Evolutionary conservation across 495 filamentous ascomycete species (phyloP), one percentile per base, ranked within the genome.

Genomic region (Melanomma pulvis-pyrius): DNA sequence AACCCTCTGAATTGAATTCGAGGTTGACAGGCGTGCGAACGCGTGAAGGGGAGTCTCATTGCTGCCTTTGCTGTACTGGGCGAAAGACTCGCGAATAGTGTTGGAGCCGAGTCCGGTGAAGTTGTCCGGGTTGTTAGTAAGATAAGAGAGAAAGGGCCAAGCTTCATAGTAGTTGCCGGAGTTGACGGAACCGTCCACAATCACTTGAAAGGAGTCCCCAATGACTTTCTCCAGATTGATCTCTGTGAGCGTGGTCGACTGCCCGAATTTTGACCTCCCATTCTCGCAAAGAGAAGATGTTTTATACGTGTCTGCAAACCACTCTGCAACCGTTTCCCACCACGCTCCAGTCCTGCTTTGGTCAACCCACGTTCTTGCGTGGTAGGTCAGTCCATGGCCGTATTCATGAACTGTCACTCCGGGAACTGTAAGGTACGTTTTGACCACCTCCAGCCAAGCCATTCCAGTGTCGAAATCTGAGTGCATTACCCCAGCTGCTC

Each of bases 311-410:
- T 81, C 79, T 15, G 79, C 78, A 15, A 81, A 76, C 50, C 77
- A 81, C 39, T 81, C 76, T 0, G 79, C 79, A 2, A 79, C 61
- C 5, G 79, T 75, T 59, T 81, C 79, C 79, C 79, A 81, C 78
- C 78, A 80, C 19, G 7, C 15, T 30, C 4, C 6, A 60, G 25
- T n/a, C 60, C 77, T 65, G 3, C 50, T 67, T 46, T 81, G 78
- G 61, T 81, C 68, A 54, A 80, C 74, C 79, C 79, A 81, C 29
- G 71, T 77, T 19, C 70, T 61, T 54, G 74, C 78, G 15, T 70
- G 66, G 41, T 80, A 81, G 0, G 77, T 78, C 36, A 81, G 65
- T 1, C 75, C 77, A 55, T 81, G 79, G 5, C 79, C 79, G 53
- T 77, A 81, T 61, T 81, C 79, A 52, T 81, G 79, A n/a, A 79